These are phyloP conservation scores for Ascochyta koolunga DNA, from an alignment of 2,329 filamentous ascomycete species.

Conservation along the genomic window DNA sequence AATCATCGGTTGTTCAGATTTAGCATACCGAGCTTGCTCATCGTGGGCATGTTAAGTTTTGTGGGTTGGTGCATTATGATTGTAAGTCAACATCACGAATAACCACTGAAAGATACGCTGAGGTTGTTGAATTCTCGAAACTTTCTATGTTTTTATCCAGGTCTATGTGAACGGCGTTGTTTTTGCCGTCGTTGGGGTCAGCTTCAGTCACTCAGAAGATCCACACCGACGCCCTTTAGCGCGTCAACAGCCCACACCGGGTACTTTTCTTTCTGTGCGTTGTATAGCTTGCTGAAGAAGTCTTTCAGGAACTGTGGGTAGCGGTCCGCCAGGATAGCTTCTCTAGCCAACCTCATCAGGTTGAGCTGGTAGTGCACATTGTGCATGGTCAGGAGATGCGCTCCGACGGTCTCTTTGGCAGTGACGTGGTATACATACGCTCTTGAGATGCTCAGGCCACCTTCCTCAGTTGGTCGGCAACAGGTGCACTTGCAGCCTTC, in stretches of 20 bases:
- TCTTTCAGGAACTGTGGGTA: slow-evolving; percentile 78
- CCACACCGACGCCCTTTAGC: slow-evolving; percentile 75
- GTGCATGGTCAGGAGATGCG: slow-evolving; percentile 85
- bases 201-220: slow-evolving; percentile 32
- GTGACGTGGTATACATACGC: slow-evolving; percentile 92
- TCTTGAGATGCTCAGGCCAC: slow-evolving; percentile 79
- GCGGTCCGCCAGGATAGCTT: slow-evolving; percentile 79
- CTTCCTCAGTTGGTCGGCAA: slow-evolving; percentile 70
- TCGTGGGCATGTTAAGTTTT: not conserved
- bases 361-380: slow-evolving; percentile 92
- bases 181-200: not conserved
- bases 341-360: slow-evolving; percentile 76
- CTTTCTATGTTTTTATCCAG: not conserved
- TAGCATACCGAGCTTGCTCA: not conserved
- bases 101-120: not conserved
- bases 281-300: slow-evolving; percentile 80
- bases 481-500: slow-evolving; percentile 79
- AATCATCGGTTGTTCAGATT: not conserved
- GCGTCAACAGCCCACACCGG: slow-evolving; percentile 87
- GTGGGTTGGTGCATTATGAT: too few species aligned
- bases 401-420: slow-evolving; percentile 92
- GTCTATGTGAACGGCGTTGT: not conserved
- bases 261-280: slow-evolving; percentile 65
- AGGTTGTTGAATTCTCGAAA: not conserved
- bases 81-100: too few species aligned